Base-by-base conservation (phyloP, 768 basidiomycete species). In the Rossbeevera mucosa region DNA sequence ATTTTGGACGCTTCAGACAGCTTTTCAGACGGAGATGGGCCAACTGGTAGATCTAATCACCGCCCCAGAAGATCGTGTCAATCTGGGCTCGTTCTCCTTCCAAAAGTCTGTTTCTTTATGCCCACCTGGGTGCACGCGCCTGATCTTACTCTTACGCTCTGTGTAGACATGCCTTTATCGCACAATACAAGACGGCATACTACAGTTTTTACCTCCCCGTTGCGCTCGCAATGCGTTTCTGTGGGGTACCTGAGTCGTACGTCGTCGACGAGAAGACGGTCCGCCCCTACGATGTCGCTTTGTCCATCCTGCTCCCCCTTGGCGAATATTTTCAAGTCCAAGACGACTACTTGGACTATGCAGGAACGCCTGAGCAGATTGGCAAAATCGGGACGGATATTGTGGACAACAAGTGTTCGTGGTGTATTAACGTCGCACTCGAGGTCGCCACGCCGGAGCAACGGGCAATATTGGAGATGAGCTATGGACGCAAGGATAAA, bases 321-420 rank as follows among this genome's bases (percentile, higher is more conserved):
- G 50, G 50, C 4, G 52, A 53, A 7, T 53, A 53, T 12, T 26
- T 26, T 7, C 52, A 53, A 24, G 31, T 41, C 11, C 50, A 53
- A 71, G 95, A 98, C 67, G 95, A 98, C 72, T 97, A 85, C 72
- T 82, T 98, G 62, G 96, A 99, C 71, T 96, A 83, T 66, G 85
- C 88, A n/a, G 93, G 86, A 5, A 81, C 89, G 7, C 91, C 93
- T 0, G 93, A 94, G 71, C 79, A 88, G 60, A 88, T 97, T 47
- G 95, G 95, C 44, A 98, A 99, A 74, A 84, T 99, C 53, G 96
- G 95, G 20, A 97, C 95, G 13, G 96, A 98, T 68, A 99, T 99
- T 64, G 70, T 97, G 53, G 95, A 99, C 72, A 97, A 97, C 82
- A 99, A 99, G 74, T 98, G 95, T 71, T 89, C 88, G 14, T 99